Evolutionary conservation across 768 basidiomycete species (phyloP), one percentile per base, ranked within the genome.

Genomic region (Clavulina sp.): DNA sequence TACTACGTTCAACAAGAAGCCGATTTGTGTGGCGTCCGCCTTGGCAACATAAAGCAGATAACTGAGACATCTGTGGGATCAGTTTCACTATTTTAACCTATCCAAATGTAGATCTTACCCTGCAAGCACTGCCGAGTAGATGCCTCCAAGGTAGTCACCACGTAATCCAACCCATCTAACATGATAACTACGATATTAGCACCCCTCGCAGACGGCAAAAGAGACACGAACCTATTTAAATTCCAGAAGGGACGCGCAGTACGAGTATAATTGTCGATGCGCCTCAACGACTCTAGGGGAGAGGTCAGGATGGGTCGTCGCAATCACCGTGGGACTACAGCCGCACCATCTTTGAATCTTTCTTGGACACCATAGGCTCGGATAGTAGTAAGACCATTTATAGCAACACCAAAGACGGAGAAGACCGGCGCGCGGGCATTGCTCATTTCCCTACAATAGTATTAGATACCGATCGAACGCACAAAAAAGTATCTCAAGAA

Each of bases 1-100:
- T 31, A 71, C 72, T 69, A 70, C 68, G 26, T 61, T 67, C 53
- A 68, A 51, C 16, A 66, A 64, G 56, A 69, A 64, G 2, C 68
- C 72, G 7, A 65, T 64, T 16, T 68, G 65, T 1, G 69, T 67
- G 3, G 69, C 61, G 24, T 68, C 32, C 18, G 7, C 28, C 7
- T 18, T 7, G 24, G 9, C 9, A 7, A 29, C 48, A 26, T 49
- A 49, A 7, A 49, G 7, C 24, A 49, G 29, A 49, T 49, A 49
- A 1, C 43, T 46, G 26, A 9, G 24, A 13, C 9, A 46, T 13
- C 34, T 19, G 19, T 38, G 19, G 9, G 34, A 19, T 38, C 34
- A 38, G 43, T 46, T 16, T 1, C 13, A n/a, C n/a, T n/a, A n/a
- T n/a, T n/a, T n/a, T n/a, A n/a, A n/a, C n/a, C n/a, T n/a, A n/a